Conservation (phyloP, 441 rosid genomes). For the Adansonia rubrostipa region DNA sequence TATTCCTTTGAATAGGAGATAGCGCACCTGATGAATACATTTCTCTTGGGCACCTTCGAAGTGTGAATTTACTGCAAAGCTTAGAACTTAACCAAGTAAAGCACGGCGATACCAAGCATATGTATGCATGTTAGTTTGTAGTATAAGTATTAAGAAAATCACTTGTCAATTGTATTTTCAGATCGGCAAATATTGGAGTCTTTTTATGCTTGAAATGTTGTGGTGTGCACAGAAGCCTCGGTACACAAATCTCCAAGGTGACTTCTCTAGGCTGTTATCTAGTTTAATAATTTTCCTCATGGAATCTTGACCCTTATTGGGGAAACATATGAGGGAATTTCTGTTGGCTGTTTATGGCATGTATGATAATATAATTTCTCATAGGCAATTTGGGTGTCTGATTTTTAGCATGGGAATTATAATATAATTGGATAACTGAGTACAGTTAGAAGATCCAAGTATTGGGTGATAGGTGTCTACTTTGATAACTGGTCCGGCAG, state of each 20-base stretch:
- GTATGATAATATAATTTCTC: conserved; percentile 2
- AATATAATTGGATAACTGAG: conserved; percentile 10
- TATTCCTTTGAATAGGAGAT: background rate
- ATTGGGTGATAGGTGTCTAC: background rate
- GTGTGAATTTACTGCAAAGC: background rate
- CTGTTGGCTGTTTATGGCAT: background rate
- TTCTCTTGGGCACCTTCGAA: background rate
- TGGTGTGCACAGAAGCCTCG: conserved; percentile 94
- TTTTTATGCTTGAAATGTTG: conserved; percentile 95
- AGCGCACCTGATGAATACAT: background rate
- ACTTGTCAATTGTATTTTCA: conserved; percentile 41
- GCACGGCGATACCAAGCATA: background rate
- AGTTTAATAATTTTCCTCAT: background rate
- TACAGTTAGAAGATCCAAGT: background rate
- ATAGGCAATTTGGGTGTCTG: background rate
- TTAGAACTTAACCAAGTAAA: background rate
- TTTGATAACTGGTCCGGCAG: background rate
- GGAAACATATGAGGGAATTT: background rate
- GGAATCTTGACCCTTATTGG: conserved; percentile 4
- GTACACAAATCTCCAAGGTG: conserved; percentile 92
- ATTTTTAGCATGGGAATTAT: background rate
- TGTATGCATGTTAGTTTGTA: background rate
- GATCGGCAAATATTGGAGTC: conserved; percentile 96
- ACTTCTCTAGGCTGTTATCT: conserved; percentile 28
- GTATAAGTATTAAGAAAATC: background rate